Evolutionary conservation across 2,329 filamentous ascomycete genomes (phyloP), one percentile per base, ranked within the genome.

Genomic region (Pleomassaria siparia): DNA sequence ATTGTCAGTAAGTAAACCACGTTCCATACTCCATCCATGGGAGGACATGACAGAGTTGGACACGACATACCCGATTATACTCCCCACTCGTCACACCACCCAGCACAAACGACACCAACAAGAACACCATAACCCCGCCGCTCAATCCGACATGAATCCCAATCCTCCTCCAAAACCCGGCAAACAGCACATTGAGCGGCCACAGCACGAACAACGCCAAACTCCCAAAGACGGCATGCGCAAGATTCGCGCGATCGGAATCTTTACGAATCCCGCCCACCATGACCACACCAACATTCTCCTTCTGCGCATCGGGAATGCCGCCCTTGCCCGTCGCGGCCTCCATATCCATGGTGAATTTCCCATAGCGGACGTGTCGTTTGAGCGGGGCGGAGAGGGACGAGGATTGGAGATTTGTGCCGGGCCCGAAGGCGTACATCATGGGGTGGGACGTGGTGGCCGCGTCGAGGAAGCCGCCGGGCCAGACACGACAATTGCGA

Each of bases 91-190:
- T 68, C n/a, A 68, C 62, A 22, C 76, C 72, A 2, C 74, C 76
- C 3, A 76, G 56, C 0, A 59, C 66, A 24, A 74, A 72, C 0
- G 71, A 69, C 1, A 74, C 55, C 1, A 71, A 33, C 2, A 75
- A 63, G 6, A 73, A 63, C 0, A 68, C 55, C 10, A 72, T 53
- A 4, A 73, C 67, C 0, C 74, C 33, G 0, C 67, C 56, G 33
- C 74, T 74, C 12, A 73, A 57, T 0, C 68, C 62, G 33, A 74
- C 66, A 56, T 79, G 77, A 13, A 72, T 61, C 40, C 65, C 66
- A 26, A 75, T 71, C 40, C 69, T 66, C 28, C 66, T 62, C 20
- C 74, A 54, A 10, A 74, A 68, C 2, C 70, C 68, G 0, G 74
- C 66, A 3, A 72, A 46, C 13, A 73, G 20, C 36, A 68, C 48